Evolutionary conservation across 225 moss, liverwort and hornwort genomes (phyloP).

Genomic region (Marchantia paleacea): DNA sequence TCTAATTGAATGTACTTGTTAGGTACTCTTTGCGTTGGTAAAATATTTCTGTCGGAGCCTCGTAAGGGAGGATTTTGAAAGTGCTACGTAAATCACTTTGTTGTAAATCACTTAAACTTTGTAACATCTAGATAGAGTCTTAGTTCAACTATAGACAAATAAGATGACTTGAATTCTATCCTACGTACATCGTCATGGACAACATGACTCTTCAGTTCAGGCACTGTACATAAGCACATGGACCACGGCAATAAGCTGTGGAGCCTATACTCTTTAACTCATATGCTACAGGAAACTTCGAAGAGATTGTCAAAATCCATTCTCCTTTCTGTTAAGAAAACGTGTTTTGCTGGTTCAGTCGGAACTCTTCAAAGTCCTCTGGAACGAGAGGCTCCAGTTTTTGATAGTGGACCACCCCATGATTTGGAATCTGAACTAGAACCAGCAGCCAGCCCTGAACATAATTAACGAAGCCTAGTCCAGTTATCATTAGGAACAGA

Average conservation of each 20-base stretch:
- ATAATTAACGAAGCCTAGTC: slow-evolving; percentile 15
- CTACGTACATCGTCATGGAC: neutral
- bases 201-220: slow-evolving; percentile 8
- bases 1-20: no score
- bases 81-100: no score
- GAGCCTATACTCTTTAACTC: neutral
- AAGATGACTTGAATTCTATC: neutral
- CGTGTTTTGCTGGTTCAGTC: neutral
- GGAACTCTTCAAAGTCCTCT: neutral
- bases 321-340: neutral
- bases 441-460: slow-evolving; percentile 5
- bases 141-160: neutral
- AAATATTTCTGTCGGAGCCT: no score
- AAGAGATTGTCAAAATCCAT: neutral
- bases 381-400: slow-evolving; percentile 5
- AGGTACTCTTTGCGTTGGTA: no score
- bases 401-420: slow-evolving; percentile 16
- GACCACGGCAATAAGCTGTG: neutral
- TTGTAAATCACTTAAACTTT: no score
- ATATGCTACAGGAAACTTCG: slow-evolving; percentile 12
- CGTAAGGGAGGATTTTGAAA: no score
- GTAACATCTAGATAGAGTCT: neutral
- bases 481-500: neutral
- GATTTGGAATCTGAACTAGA: slow-evolving; percentile 13
- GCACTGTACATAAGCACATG: slow-evolving; percentile 23